These are phyloP conservation scores for Noccaea bulbosa DNA, from an alignment of 345 rosid species.

Conservation along the genomic window DNA sequence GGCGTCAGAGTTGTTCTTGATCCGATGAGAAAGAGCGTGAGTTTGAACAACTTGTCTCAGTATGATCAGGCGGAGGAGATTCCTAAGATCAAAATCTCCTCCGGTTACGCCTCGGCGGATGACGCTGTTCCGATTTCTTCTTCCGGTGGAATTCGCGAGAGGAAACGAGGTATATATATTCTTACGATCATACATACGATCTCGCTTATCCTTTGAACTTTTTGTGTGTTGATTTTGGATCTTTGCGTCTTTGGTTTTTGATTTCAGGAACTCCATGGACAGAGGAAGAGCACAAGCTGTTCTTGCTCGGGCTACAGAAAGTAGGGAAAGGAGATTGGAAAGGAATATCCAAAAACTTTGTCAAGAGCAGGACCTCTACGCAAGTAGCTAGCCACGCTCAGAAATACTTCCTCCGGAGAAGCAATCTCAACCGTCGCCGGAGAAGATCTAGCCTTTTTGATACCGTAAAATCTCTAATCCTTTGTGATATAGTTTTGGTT, in stretches of 20 bases:
- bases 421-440: conserved; percentile 85
- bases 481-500: background rate
- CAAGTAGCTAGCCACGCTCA: conserved; percentile 99
- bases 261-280: conserved; percentile 90
- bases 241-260: background rate
- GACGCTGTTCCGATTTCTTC: conserved; percentile 62
- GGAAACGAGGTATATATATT: conserved; percentile 72
- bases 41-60: conserved; percentile 81
- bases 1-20: conserved; percentile 92
- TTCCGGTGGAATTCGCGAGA: conserved; percentile 56
- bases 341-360: conserved; percentile 86
- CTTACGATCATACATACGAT: background rate
- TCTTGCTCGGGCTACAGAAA: conserved; percentile 78
- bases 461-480: conserved; percentile 50
- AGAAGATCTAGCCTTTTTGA: conserved; percentile 93
- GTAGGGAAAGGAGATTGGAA: conserved; percentile 98
- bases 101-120: conserved; percentile 83
- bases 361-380: conserved; percentile 84
- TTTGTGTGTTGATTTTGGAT: background rate
- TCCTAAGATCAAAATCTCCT: conserved; percentile 38
- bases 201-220: background rate
- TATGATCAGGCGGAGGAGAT: conserved; percentile 60
- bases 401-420: conserved; percentile 83
- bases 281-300: conserved; percentile 91
- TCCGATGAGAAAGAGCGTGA: conserved; percentile 89